Conservation (phyloP, 257 asterid species). For the Solanum pimpinellifolium region DNA sequence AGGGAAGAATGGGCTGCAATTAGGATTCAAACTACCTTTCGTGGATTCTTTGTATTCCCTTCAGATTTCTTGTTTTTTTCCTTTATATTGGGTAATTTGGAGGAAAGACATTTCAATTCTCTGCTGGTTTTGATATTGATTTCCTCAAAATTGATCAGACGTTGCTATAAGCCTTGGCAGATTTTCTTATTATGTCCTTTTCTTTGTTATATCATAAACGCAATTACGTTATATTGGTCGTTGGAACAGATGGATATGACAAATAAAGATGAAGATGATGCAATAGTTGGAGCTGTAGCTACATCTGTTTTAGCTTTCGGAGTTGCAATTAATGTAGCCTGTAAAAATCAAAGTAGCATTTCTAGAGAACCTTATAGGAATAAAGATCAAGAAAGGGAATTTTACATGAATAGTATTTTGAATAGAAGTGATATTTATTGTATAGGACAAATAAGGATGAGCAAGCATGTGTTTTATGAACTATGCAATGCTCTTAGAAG, state of each 20-base stretch:
- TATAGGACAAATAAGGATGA: too few relatives aligned
- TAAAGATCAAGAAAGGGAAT: too few relatives aligned
- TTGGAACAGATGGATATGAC: background rate
- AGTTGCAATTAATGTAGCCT: too few relatives aligned
- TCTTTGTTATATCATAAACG: background rate
- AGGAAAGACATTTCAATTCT: background rate
- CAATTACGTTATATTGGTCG: too few relatives aligned
- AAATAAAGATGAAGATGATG: background rate
- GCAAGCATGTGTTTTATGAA: too few relatives aligned
- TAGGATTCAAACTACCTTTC: conserved; percentile 81
- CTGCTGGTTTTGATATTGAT: background rate
- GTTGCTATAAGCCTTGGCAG: background rate
- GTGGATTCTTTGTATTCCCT: conserved; percentile 68
- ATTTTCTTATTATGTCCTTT: too few relatives aligned
- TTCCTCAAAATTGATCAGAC: background rate
- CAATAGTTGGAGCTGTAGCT: background rate
- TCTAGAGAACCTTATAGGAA: too few relatives aligned
- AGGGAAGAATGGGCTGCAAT: conserved; percentile 93
- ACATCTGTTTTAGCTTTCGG: background rate
- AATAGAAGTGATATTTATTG: too few relatives aligned
- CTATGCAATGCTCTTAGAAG: too few relatives aligned
- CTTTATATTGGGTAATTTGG: background rate
- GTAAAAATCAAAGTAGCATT: too few relatives aligned
- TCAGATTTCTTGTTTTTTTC: background rate
- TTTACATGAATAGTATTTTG: too few relatives aligned